phyloP scores from a whole-genome alignment of 2,329 filamentous ascomycete species.

The Raffaelea arxii region DNA sequence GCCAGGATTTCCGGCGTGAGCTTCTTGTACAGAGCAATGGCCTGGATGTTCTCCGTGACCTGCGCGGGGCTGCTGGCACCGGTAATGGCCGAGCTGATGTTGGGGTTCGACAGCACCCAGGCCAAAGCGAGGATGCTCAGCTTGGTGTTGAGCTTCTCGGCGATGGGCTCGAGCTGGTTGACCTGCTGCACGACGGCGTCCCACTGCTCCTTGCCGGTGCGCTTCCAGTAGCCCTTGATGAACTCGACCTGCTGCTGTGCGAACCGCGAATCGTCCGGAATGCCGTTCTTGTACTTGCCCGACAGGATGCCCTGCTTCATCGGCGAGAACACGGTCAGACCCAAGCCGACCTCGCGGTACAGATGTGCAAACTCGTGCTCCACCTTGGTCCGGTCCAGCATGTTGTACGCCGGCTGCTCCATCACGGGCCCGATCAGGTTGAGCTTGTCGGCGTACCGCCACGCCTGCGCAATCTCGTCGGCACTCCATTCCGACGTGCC shows the following conservation, averaged over 20 bases:
- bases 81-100: slow-evolving; percentile 52
- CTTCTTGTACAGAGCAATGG: slow-evolving; percentile 41
- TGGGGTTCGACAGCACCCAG: slow-evolving; percentile 53
- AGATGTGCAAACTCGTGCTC: slow-evolving; percentile 42
- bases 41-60: slow-evolving; percentile 49
- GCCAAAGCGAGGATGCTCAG: slow-evolving; percentile 46
- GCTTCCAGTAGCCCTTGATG: slow-evolving; percentile 42
- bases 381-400: slow-evolving; percentile 50
- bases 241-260: slow-evolving; percentile 46
- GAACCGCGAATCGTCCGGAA: slow-evolving; percentile 50
- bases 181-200: slow-evolving; percentile 45
- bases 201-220: slow-evolving; percentile 43
- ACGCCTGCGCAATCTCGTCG: slow-evolving; percentile 56
- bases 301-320: slow-evolving; percentile 46
- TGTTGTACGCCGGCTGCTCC: slow-evolving; percentile 61
- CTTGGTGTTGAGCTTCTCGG: slow-evolving; percentile 52
- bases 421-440: slow-evolving; percentile 53
- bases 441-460: slow-evolving; percentile 48
- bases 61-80: slow-evolving; percentile 50
- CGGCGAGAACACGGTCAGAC: slow-evolving; percentile 44
- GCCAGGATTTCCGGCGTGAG: slow-evolving; percentile 48
- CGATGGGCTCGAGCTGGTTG: slow-evolving; percentile 50
- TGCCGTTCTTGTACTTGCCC: slow-evolving; percentile 55
- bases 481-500: slow-evolving; percentile 62
- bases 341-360: slow-evolving; percentile 46